Conservation (phyloP, 148 eudicot species). For the Vaccinium corymbosum region DNA sequence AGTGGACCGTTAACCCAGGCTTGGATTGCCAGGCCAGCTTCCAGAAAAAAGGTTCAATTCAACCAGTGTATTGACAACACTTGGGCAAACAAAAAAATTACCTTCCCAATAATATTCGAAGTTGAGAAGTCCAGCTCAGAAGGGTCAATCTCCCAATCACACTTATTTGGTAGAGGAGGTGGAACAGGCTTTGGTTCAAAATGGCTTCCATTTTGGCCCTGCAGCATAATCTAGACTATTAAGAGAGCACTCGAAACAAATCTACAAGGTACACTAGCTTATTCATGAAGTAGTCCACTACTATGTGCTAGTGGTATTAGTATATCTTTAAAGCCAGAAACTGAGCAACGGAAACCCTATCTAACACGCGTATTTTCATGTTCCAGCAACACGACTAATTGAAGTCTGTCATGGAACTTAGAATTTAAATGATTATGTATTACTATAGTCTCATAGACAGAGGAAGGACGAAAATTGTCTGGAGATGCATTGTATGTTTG, state of each 20-base stretch:
- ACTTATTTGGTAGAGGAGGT: conserved; percentile 88
- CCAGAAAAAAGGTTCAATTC: neutral
- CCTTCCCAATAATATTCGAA: conserved; percentile 81
- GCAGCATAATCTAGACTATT: conserved; percentile 26
- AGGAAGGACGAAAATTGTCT: neutral
- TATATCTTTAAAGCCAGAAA: conserved; percentile 1
- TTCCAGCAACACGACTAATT: conserved; percentile 3
- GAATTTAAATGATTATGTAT: neutral
- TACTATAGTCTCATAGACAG: conserved; percentile 11
- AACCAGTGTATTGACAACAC: conserved; percentile 5
- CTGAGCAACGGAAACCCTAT: neutral
- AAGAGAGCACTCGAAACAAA: conserved; percentile 11
- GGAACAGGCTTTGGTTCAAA: conserved; percentile 87
- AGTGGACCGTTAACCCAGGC: neutral
- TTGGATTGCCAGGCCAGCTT: conserved; percentile 4
- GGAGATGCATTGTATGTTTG: neutral
- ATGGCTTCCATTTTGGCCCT: conserved; percentile 99
- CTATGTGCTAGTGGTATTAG: neutral
- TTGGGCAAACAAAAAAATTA: conserved; percentile 26
- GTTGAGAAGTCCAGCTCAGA: conserved; percentile 80
- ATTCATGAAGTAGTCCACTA: neutral
- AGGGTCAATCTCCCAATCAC: conserved; percentile 98
- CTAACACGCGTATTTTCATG: neutral
- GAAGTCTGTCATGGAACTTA: neutral
- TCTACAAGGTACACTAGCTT: neutral